Base-by-base conservation (phyloP, 148 eudicot species). In the Nepenthes mirabilis region DNA sequence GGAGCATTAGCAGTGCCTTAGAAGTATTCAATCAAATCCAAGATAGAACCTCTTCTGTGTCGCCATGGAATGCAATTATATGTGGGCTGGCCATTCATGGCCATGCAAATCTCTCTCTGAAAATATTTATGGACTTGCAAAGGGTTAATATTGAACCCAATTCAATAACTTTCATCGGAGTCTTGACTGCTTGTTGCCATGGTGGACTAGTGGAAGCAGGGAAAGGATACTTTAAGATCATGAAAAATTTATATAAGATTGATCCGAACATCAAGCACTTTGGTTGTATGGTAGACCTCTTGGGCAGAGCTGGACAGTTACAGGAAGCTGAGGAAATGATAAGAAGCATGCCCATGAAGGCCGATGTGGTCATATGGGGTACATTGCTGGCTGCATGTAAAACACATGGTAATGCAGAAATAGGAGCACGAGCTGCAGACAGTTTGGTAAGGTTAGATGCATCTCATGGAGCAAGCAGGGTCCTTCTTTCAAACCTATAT, bases 31-130 rank as follows among this genome's bases (percentile, higher is more conserved):
- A 70, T 65, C 78, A 77, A 62, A 59, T 74, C 62, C 71, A 70
- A 65, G 65, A 63, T 34, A 75, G 71, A 56, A 48, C 74, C 33
- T 60, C 47, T 11, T 76, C 88, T 1, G 64, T 83, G 54, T 90
- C 94, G 23, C 97, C 97, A 13, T 90, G 95, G 97, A 90, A 90
- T 63, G 88, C 95, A 8, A 77, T 86, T 14, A 78, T 90, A 53
- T 83, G 95, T 47, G 97, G 95, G 34, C 72, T 82, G 56, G 94
- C 97, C 47, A 80, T 83, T 80, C 97, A 90, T 45, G 97, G 97
- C 45, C 90, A 83, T 45, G 86, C 86, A 43, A 55, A 82, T 48
- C 55, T 75, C 58, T 83, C 90, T 61, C 78, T 90, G 10, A 61
- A 65, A 43, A 64, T 76, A 14, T 86, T 83, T 52, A 68, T 74